A percentile compares a stretch with the other conserved stretches of the same genome.
Conservation (phyloP, 805 yeast species). For the Nakazawaea ernobii region DNA sequence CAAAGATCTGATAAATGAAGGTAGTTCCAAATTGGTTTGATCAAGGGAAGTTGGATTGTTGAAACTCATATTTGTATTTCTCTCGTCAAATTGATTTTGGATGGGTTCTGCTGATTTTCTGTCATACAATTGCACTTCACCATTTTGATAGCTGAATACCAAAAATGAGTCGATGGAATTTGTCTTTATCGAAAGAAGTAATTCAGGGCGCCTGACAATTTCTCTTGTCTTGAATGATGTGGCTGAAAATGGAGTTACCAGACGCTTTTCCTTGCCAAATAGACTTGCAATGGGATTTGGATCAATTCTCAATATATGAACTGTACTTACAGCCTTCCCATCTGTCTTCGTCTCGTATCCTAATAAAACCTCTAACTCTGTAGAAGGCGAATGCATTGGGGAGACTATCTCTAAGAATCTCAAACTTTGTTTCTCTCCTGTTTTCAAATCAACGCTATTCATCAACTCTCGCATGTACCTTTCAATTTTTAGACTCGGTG, state of each 20-base stretch:
- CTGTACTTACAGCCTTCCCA: slow-evolving; percentile 16
- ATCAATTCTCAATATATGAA: slow-evolving; percentile 22
- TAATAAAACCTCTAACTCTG: slow-evolving; percentile 41
- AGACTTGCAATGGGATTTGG: slow-evolving; percentile 16
- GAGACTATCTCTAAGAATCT: slow-evolving; percentile 38
- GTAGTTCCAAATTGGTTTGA: slow-evolving; percentile 16
- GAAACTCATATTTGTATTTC: neutral
- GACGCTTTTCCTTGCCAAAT: slow-evolving; percentile 19
- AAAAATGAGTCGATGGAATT: slow-evolving; percentile 34
- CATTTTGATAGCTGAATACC: slow-evolving; percentile 34
- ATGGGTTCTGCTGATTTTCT: slow-evolving; percentile 25
- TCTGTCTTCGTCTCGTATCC: slow-evolving; percentile 27
- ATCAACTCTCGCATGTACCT: slow-evolving; percentile 24
- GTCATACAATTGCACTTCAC: slow-evolving; percentile 39
- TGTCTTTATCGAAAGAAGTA: slow-evolving; percentile 26
- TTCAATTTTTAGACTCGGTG: slow-evolving; percentile 33
- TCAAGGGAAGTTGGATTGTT: slow-evolving; percentile 8
- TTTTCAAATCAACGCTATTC: slow-evolving; percentile 22
- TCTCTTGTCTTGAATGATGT: slow-evolving; percentile 1
- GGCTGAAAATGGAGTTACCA: slow-evolving; percentile 6
- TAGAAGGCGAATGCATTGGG: slow-evolving; percentile 34
- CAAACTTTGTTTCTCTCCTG: slow-evolving; percentile 19
- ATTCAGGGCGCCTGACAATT: slow-evolving; percentile 20
- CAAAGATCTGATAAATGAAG: slow-evolving; percentile 33
- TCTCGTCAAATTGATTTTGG: slow-evolving; percentile 14